Base-by-base conservation (phyloP, 1,284 basidiomycete genomes). In the Schizopora paradoxa region DNA sequence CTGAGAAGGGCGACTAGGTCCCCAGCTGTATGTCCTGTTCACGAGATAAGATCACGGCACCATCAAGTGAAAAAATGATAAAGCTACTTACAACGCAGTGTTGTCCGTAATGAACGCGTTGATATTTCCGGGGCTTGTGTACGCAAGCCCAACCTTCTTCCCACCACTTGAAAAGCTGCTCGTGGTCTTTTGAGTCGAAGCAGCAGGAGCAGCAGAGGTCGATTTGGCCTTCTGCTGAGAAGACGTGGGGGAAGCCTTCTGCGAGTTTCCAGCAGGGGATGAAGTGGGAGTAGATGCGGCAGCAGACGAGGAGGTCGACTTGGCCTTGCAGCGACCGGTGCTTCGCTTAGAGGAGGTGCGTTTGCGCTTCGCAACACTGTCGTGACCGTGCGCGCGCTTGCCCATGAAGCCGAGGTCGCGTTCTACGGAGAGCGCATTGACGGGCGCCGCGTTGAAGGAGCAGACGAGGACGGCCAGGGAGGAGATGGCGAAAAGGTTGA, bases 401-500 rank as follows among this genome's bases (percentile, higher is more conserved):
- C 39, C 68, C 58, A 21, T 35, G 23, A 57, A 65, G 31, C 66
- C 58, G 48, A 69, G 58, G 32, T 64, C 60, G 33, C 59, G 61
- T 32, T 73, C 69, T 2, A 70, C 56, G 5, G 72, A 69, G 42
- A 86, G 66, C 6, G 82, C 82, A 51, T 66, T 67, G 33, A 66
- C 76, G 19, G 72, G 67, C 10, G 66, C 46, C 0, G 73, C 61
- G 29, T 61, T 66, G 48, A 74, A 71, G n/a, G 72, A 69, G 54
- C 68, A 69, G 41, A 74, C 69, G 49, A 86, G 51, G 51, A 85
- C 54, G 25, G 77, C 75, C 37, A 87, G 59, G 13, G 79, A 70
- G 18, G 76, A 66, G 37, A 85, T 54, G 16, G 77, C 70, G 49
- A 86, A 41, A 48, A 86, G 62, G 56, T 75, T 75, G 56, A 80